A percentile compares a stretch with the other conserved stretches of the same genome.
Conservation (phyloP, 768 basidiomycete genomes). For the Flagelloscypha sp. region DNA sequence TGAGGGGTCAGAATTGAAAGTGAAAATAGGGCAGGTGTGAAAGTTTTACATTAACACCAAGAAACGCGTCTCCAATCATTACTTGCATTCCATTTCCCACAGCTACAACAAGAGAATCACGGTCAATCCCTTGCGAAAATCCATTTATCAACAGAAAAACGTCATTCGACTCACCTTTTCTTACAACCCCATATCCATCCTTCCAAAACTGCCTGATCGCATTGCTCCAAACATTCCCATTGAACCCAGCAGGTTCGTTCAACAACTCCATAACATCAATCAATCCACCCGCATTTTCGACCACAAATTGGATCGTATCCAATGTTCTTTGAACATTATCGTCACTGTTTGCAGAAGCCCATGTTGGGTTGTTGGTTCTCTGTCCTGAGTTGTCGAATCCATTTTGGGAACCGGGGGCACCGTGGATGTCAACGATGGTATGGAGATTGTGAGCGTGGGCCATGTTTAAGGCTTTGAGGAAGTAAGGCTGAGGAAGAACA, state of each 20-base stretch:
- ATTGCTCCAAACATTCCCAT: constrained; percentile 29
- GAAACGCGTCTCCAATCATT: constrained; percentile 69
- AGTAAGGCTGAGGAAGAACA: no score
- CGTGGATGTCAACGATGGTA: constrained; percentile 72
- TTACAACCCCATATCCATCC: constrained; percentile 51
- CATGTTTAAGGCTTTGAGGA: constrained; percentile 55
- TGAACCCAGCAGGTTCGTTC: constrained; percentile 61
- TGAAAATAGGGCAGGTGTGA: constrained; percentile 2
- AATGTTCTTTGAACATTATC: constrained; percentile 47
- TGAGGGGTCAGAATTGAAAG: constrained; percentile 3
- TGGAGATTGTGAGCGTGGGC: constrained; percentile 54
- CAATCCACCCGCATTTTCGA: constrained; percentile 42
- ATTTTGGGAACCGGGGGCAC: constrained; percentile 51
- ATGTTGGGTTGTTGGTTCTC: constrained; percentile 43
- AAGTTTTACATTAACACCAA: constrained; percentile 41
- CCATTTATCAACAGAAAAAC: neutral
- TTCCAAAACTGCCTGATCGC: constrained; percentile 48
- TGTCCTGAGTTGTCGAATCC: constrained; percentile 76
- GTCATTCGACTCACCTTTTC: constrained; percentile 27
- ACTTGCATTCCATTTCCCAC: constrained; percentile 42
- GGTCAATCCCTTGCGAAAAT: no score
- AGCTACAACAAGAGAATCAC: no score
- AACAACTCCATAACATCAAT: constrained; percentile 60
- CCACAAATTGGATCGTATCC: constrained; percentile 49
- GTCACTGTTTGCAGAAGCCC: constrained; percentile 38